Evolutionary conservation across 345 rosid genomes (phyloP).

Genomic region (Brassica rapa): DNA sequence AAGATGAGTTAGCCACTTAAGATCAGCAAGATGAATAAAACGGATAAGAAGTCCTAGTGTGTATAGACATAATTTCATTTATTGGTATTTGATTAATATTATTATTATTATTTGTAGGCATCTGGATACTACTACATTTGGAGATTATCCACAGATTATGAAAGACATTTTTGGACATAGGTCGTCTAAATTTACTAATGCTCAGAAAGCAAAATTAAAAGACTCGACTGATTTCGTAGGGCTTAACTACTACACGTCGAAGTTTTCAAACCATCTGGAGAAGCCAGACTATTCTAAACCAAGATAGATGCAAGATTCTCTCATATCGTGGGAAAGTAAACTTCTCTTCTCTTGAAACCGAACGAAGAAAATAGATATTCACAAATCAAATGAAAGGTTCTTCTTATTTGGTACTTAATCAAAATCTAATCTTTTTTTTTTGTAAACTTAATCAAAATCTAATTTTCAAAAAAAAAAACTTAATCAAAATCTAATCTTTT

Average conservation of each 20-base stretch:
- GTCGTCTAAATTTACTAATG: slow-evolving; percentile 43
- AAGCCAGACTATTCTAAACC: slow-evolving; percentile 23
- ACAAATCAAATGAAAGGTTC: not conserved
- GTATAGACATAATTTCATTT: not conserved
- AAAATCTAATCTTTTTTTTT: not conserved
- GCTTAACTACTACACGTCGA: slow-evolving; percentile 48
- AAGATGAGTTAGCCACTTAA: too few species aligned
- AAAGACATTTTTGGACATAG: slow-evolving; percentile 39
- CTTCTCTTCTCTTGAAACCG: not conserved
- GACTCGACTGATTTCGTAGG: slow-evolving; percentile 50
- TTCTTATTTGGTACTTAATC: not conserved
- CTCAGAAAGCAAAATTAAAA: slow-evolving; percentile 38
- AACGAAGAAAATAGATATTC: not conserved
- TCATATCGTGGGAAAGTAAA: slow-evolving; percentile 15
- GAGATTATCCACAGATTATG: slow-evolving; percentile 44
- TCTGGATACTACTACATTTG: slow-evolving; percentile 40
- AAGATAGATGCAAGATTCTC: slow-evolving; percentile 42
- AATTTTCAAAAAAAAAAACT: not conserved
- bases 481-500: not conserved
- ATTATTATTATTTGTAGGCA: slow-evolving; percentile 32
- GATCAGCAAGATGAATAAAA: too few species aligned
- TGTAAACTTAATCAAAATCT: not conserved
- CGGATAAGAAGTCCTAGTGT: too few species aligned
- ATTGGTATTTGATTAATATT: not conserved
- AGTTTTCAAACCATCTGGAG: slow-evolving; percentile 25